These are phyloP conservation scores for Selenicereus undatus DNA, from an alignment of 148 eudicot genomes.

Conservation along the genomic window DNA sequence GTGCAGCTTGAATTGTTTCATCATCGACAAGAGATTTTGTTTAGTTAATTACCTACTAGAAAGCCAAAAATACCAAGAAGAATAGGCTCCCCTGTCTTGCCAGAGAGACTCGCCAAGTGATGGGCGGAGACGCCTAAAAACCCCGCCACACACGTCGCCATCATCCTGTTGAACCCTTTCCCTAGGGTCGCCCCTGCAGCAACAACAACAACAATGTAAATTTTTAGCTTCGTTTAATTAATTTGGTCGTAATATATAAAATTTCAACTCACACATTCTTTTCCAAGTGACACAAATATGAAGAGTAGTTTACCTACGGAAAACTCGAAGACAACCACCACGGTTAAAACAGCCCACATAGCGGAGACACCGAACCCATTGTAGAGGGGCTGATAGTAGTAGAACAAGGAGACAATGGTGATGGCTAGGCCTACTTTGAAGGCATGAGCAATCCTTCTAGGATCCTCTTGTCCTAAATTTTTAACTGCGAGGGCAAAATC, in stretches of 20 bases:
- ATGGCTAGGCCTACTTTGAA: conserved; percentile 37
- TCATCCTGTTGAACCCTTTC: conserved; percentile 34
- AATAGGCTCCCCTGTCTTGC: conserved; percentile 38
- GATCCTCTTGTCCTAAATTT: conserved; percentile 32
- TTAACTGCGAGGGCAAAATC: conserved; percentile 10
- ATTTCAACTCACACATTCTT: not conserved
- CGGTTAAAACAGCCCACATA: conserved; percentile 39
- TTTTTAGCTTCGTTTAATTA: not conserved
- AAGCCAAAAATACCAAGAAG: conserved; percentile 34
- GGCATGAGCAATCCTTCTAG: conserved; percentile 31
- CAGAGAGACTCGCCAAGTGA: conserved; percentile 32
- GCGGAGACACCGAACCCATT: conserved; percentile 33
- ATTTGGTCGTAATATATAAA: not conserved
- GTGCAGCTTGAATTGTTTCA: not conserved
- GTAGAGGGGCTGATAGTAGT: conserved; percentile 29
- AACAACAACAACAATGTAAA: not conserved
- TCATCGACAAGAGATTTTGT: not conserved
- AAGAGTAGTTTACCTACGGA: conserved; percentile 26
- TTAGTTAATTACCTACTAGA: conserved; percentile 27
- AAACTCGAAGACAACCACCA: conserved; percentile 33
- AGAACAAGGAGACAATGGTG: conserved; percentile 33
- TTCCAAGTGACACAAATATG: too few relatives aligned
- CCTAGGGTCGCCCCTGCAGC: conserved; percentile 37
- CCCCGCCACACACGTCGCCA: conserved; percentile 33
- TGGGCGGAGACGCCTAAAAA: conserved; percentile 33